Conservation (phyloP, 495 filamentous ascomycete genomes). For the Xylaria grammica region DNA sequence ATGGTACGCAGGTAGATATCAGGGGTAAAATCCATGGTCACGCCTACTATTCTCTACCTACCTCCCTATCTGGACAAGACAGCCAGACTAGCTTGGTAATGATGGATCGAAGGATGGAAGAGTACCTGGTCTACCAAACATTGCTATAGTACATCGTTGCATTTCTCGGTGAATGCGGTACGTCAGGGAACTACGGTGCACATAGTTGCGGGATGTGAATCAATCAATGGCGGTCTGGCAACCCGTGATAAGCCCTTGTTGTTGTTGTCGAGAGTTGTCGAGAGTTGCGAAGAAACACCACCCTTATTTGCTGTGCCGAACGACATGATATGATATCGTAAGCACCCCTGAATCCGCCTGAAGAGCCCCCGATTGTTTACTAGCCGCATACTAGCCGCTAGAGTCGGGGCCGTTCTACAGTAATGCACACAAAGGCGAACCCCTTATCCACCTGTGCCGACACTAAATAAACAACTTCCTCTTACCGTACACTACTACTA, state of each 20-base stretch:
- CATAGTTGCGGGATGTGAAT: too few species aligned
- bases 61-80: neutral
- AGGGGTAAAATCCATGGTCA: slow-evolving; percentile 11
- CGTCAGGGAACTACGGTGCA: too few species aligned
- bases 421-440: neutral
- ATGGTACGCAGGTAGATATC: too few species aligned
- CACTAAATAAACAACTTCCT: neutral
- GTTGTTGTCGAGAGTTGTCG: neutral
- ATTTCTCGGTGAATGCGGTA: neutral
- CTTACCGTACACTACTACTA: too few species aligned
- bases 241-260: neutral
- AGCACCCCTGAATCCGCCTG: slow-evolving; percentile 12
- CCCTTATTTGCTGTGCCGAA: too few species aligned
- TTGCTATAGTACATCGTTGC: neutral
- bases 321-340: neutral
- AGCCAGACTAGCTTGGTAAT: neutral
- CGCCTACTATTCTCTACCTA: neutral
- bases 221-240: neutral
- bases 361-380: slow-evolving; percentile 3
- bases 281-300: neutral
- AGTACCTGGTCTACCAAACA: neutral
- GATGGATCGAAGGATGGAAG: neutral
- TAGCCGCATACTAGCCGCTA: neutral
- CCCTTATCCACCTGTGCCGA: slow-evolving; percentile 15
- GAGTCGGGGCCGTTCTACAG: too few species aligned